Evolutionary conservation across 306 rosid genomes (phyloP), one percentile per base, ranked within the genome.

Genomic region (Mimosa pudica): DNA sequence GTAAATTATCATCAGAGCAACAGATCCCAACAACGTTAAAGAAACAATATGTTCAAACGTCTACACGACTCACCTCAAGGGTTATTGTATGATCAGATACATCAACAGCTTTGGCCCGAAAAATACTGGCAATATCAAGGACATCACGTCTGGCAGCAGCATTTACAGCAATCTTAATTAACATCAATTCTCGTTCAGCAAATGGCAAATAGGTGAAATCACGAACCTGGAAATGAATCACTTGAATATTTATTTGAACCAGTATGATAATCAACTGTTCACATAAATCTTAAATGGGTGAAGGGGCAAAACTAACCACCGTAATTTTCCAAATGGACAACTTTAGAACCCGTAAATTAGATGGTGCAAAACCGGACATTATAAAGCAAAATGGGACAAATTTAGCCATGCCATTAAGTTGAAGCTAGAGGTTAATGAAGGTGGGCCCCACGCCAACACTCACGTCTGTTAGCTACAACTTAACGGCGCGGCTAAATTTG

Each of bases 111-210:
- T 42, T 88, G 81, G 91, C 97, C 86, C 96, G 87, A 81, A 92
- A 92, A 78, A 92, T 92, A 81, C 87, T 89, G 78, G 96, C 97
- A 77, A 92, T 84, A 84, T 92, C 97, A 57, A 92, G 96, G 63
- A 92, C 93, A 80, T 92, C 96, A 71, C 93, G 88, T 20, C 97
- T 87, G 70, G 96, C 96, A 76, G 87, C 86, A 85, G 96, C 89
- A 84, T 92, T 89, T 20, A 83, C 97, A 30, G 93, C 97, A 82
- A 92, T 88, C 82, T 92, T 92, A 80, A 92, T 89, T 77, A 92
- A 81, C 92, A 89, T 91, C 86, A 92, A 80, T 81, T 90, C 97
- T 83, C 96, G 83, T 82, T 92, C 96, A 81, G 97, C 93, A 89
- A 92, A 92, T 62, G 97, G 96, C 78, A 88, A 66, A 77, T 89